phyloP scores from a whole-genome alignment of 768 basidiomycete genomes.

The Russula ochroleuca region DNA sequence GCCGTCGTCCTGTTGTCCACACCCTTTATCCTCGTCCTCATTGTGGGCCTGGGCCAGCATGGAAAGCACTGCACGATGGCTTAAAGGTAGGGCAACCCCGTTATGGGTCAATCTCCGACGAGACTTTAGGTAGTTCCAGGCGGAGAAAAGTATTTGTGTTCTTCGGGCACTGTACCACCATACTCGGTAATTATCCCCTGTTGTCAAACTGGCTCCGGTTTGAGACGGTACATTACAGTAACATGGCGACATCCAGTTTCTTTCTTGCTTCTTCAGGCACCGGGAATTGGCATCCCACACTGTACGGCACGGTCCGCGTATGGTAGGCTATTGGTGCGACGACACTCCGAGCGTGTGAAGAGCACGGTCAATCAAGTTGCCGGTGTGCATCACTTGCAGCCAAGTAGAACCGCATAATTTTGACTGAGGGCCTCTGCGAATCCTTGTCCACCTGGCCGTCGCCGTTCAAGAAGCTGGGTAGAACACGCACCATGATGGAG shows the following conservation, averaged over 20 bases:
- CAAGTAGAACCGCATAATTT: not conserved
- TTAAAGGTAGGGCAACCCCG: not conserved
- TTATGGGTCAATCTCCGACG: conserved; percentile 9
- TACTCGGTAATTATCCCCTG: conserved; percentile 1
- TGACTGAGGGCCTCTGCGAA: not conserved
- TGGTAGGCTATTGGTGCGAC: not conserved
- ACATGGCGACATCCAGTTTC: not conserved
- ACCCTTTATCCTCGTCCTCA: not conserved
- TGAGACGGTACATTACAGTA: not conserved
- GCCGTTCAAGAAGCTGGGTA: not conserved
- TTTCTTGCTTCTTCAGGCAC: not conserved
- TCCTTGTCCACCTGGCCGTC: not conserved
- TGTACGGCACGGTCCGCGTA: not conserved
- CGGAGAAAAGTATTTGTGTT: not conserved
- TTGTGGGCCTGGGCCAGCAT: not conserved
- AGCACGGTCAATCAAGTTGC: not conserved
- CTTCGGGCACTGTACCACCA: not conserved
- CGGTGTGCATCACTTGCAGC: not conserved
- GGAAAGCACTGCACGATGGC: not conserved
- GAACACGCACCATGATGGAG: too few relatives aligned
- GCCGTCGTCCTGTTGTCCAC: not conserved
- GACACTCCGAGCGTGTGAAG: conserved; percentile 12
- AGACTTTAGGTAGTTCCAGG: not conserved
- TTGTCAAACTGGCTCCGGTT: not conserved
- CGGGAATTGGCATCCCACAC: not conserved